Percentiles rank a stretch among this genome's conserved stretches.
Conservation (phyloP, 2,329 filamentous ascomycete species). For the Graphium sp. region DNA sequence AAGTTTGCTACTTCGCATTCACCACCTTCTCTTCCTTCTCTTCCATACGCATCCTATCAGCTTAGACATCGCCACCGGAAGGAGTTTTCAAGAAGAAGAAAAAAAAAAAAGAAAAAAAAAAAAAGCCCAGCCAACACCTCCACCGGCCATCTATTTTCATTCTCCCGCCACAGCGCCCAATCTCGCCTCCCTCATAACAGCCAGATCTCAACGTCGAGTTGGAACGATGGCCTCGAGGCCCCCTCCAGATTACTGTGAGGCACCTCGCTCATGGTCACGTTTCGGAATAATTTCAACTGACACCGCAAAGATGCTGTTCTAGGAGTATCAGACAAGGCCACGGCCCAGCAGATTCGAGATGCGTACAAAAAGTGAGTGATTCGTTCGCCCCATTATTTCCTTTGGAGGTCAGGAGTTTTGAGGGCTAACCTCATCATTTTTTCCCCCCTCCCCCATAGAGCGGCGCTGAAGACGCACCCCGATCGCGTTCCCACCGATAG, state of each 20-base stretch:
- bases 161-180: neutral
- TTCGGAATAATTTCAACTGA: slow-evolving; percentile 4
- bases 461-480: slow-evolving; percentile 81
- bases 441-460: slow-evolving; percentile 41
- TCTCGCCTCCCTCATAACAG: neutral
- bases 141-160: neutral
- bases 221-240: slow-evolving; percentile 17
- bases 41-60: no score
- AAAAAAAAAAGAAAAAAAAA: no score
- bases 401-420: neutral
- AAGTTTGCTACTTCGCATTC: no score
- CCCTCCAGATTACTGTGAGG: slow-evolving; percentile 43
- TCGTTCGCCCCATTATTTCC: neutral
- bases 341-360: slow-evolving; percentile 70
- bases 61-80: slow-evolving; percentile 5
- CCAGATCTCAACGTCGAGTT: neutral
- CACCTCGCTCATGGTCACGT: neutral
- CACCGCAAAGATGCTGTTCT: slow-evolving; percentile 49
- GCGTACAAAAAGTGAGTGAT: slow-evolving; percentile 69
- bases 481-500: slow-evolving; percentile 76
- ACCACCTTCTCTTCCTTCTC: no score
- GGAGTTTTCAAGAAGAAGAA: no score
- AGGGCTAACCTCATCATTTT: neutral
- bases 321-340: slow-evolving; percentile 56
- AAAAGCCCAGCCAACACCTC: slow-evolving; percentile 2